Evolutionary conservation across 371 early-diverging fungal genomes (phyloP).

Genomic region (Fennellomyces sp.): DNA sequence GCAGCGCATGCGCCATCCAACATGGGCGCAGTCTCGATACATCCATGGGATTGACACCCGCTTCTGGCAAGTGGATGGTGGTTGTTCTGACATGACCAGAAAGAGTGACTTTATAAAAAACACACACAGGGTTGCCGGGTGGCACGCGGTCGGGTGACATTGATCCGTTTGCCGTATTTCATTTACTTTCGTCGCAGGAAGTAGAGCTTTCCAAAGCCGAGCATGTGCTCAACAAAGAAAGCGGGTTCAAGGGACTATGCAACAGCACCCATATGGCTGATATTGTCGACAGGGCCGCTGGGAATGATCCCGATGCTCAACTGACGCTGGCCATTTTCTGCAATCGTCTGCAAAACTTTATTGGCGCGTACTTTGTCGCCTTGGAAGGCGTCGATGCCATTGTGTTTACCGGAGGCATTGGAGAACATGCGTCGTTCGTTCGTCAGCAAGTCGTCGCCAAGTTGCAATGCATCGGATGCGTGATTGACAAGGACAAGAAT

Average conservation of each 20-base stretch:
- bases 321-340: slow-evolving; percentile 35
- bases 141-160: slow-evolving; percentile 30
- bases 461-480: slow-evolving; percentile 25
- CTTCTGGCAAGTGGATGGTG: slow-evolving; percentile 15
- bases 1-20: slow-evolving; percentile 32
- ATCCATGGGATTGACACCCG: slow-evolving; percentile 42
- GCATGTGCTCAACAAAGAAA: slow-evolving; percentile 38
- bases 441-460: slow-evolving; percentile 21
- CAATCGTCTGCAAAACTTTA: slow-evolving; percentile 39
- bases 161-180: slow-evolving; percentile 42
- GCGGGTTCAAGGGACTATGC: slow-evolving; percentile 36
- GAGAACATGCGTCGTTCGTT: slow-evolving; percentile 30
- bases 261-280: slow-evolving; percentile 33
- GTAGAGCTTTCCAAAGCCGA: slow-evolving; percentile 34
- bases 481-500: slow-evolving; percentile 26
- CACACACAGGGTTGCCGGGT: slow-evolving; percentile 14
- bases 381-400: slow-evolving; percentile 32
- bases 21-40: slow-evolving; percentile 35
- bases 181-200: slow-evolving; percentile 12
- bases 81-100: too few species aligned
- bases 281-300: slow-evolving; percentile 12
- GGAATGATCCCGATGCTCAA: slow-evolving; percentile 15
- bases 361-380: slow-evolving; percentile 35
- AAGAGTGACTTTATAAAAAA: too few species aligned
- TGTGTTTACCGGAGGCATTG: slow-evolving; percentile 47